Percentiles rank a stretch among this genome's conserved stretches.
Evolutionary conservation across 306 rosid species (phyloP).

Genomic region (Erythrophleum fordii): DNA sequence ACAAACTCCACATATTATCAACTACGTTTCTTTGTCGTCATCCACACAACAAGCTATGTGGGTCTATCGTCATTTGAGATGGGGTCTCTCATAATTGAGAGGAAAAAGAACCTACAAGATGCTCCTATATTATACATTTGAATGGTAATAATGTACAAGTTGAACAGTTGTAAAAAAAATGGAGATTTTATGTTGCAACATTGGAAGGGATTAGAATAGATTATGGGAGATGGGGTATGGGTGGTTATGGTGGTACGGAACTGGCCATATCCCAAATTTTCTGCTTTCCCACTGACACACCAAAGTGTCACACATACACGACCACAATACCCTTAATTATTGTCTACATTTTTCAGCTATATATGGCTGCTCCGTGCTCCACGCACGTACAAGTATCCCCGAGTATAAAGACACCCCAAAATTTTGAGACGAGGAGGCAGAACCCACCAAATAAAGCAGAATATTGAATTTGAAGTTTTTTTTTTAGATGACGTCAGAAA

Average conservation of each 20-base stretch:
- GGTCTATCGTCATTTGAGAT: too few relatives aligned
- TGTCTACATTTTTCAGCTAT: constrained; percentile 1
- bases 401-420: background rate
- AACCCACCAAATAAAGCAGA: too few relatives aligned
- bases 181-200: background rate
- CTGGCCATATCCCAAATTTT: constrained; percentile 11
- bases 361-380: constrained; percentile 35
- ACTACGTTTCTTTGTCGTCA: constrained; percentile 35
- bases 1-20: constrained; percentile 29
- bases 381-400: background rate
- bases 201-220: too few relatives aligned
- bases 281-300: constrained; percentile 10
- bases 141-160: background rate
- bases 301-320: constrained; percentile 9
- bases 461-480: background rate
- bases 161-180: background rate
- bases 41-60: constrained; percentile 26
- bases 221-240: background rate
- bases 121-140: background rate
- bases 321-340: constrained; percentile 19
- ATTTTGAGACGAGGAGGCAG: too few relatives aligned
- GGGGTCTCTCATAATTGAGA: background rate
- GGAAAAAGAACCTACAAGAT: background rate
- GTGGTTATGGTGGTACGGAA: constrained; percentile 35
- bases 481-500: background rate